Evolutionary conservation across 2,329 filamentous ascomycete genomes (phyloP).

Genomic region (Ophiocordyceps unilateralis): DNA sequence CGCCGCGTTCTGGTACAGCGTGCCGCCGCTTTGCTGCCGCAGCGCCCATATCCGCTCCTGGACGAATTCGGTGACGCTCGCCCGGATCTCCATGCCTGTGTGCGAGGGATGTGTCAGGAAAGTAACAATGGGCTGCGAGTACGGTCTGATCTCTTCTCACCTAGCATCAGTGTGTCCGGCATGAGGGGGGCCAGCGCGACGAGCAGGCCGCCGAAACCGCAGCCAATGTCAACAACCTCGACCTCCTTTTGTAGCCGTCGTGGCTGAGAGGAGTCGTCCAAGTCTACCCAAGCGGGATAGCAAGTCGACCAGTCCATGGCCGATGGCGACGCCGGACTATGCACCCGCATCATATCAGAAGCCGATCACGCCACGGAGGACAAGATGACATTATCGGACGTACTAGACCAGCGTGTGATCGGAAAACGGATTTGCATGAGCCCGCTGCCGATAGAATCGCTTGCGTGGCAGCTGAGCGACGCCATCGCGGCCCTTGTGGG

Average conservation of each 20-base stretch:
- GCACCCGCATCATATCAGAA: background rate
- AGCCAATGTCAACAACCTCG: slow-evolving; percentile 91
- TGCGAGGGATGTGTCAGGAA: background rate
- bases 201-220: slow-evolving; percentile 82
- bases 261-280: slow-evolving; percentile 11
- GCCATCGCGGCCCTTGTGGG: slow-evolving; percentile 31
- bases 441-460: slow-evolving; percentile 89
- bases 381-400: too few species aligned
- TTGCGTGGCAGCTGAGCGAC: slow-evolving; percentile 63
- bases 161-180: slow-evolving; percentile 68
- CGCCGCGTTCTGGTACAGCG: slow-evolving; percentile 67
- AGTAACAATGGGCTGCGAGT: background rate
- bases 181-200: slow-evolving; percentile 70
- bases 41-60: slow-evolving; percentile 74
- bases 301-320: slow-evolving; percentile 84
- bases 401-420: slow-evolving; percentile 86
- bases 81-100: slow-evolving; percentile 78
- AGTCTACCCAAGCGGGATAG: slow-evolving; percentile 55
- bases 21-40: slow-evolving; percentile 42
- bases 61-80: slow-evolving; percentile 79
- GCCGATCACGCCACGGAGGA: too few species aligned
- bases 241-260: slow-evolving; percentile 40
- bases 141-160: slow-evolving; percentile 23
- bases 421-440: slow-evolving; percentile 95
- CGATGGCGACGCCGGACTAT: slow-evolving; percentile 58